Percentiles rank a stretch among this genome's conserved stretches.
phyloP scores from a whole-genome alignment of 2,329 filamentous ascomycete genomes.

The Rutstroemia sp. region DNA sequence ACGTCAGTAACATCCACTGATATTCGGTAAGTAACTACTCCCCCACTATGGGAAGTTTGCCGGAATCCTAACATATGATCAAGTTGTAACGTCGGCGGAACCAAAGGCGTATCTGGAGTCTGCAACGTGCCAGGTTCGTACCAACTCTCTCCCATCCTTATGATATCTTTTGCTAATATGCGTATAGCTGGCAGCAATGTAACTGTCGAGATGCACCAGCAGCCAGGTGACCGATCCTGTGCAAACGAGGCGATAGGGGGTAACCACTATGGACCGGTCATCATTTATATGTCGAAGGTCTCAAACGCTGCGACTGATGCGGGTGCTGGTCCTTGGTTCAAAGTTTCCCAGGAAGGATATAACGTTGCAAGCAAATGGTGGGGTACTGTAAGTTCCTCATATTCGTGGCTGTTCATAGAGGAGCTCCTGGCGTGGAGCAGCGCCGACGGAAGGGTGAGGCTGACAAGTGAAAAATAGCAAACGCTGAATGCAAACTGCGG shows the following conservation, averaged over 20 bases:
- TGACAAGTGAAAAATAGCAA: conserved; percentile 6
- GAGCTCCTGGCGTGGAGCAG: not conserved
- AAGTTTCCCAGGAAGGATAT: conserved; percentile 20
- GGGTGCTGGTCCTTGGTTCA: conserved; percentile 23
- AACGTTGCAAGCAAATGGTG: conserved; percentile 14
- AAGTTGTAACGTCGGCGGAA: conserved; percentile 39
- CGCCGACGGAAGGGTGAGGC: not conserved
- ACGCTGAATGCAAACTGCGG: conserved; percentile 33
- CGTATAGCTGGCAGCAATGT: conserved; percentile 36
- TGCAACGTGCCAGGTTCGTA: conserved; percentile 14
- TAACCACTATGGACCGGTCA: conserved; percentile 46
- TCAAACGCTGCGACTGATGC: conserved; percentile 38
- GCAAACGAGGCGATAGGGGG: conserved; percentile 44
- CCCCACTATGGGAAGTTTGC: not conserved
- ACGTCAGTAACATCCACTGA: conserved; percentile 40
- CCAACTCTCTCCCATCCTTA: no score
- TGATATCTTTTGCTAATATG: not conserved
- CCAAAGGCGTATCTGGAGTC: conserved; percentile 30
- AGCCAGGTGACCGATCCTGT: conserved; percentile 40
- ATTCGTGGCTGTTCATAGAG: not conserved
- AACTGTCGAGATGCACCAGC: conserved; percentile 52
- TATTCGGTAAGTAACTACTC: conserved; percentile 6
- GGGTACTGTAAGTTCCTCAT: conserved; percentile 14
- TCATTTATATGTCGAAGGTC: conserved; percentile 45
- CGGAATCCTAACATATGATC: conserved; percentile 24